Evolutionary conservation across 257 asterid genomes (phyloP).

Genomic region (Nicotiana benthamiana): DNA sequence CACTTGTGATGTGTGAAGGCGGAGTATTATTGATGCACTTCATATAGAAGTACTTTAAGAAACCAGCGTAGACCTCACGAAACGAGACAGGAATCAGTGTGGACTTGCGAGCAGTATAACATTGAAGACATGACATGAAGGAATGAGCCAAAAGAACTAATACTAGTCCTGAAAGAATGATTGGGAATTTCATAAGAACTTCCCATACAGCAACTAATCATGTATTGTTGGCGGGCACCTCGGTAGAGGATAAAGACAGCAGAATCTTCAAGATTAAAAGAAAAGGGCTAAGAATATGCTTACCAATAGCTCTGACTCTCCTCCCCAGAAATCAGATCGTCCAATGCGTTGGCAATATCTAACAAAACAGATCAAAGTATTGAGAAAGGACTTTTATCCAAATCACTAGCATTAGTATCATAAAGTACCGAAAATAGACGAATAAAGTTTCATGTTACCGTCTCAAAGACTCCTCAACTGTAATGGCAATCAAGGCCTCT

Average conservation of each 20-base stretch:
- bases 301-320: constrained; percentile 95
- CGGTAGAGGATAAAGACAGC: background rate
- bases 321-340: constrained; percentile 96
- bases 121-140: background rate
- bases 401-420: background rate
- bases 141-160: background rate
- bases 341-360: constrained; percentile 91
- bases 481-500: constrained; percentile 90
- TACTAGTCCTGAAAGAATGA: background rate
- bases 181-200: background rate
- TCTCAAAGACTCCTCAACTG: constrained; percentile 74
- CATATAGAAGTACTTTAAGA: too few species aligned
- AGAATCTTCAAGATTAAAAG: background rate
- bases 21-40: background rate
- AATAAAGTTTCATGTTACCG: constrained; percentile 29
- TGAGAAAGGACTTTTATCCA: constrained; percentile 7
- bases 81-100: background rate
- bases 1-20: background rate
- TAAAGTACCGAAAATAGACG: background rate
- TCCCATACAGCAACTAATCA: background rate
- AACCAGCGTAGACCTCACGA: too few species aligned
- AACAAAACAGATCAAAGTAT: constrained; percentile 19
- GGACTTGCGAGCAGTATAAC: background rate
- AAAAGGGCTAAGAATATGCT: constrained; percentile 20
- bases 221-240: background rate